Conservation (phyloP, 345 rosid species). For the Populus euphratica region DNA sequence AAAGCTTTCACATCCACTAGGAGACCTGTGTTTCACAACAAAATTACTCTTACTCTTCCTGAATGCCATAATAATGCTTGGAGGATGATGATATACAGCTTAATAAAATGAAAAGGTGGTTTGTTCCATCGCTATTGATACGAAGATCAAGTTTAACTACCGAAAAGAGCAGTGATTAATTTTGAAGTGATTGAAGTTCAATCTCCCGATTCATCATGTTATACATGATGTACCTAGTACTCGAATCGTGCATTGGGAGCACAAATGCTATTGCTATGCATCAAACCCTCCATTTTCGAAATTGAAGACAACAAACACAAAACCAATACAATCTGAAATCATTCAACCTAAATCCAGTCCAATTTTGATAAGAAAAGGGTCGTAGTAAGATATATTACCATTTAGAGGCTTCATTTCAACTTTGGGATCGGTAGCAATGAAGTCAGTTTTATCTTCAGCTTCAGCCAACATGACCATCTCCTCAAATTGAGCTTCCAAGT, state of each 20-base stretch:
- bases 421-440: neutral
- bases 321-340: no score
- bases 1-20: conserved; percentile 12
- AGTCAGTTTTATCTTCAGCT: conserved; percentile 2
- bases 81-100: neutral
- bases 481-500: conserved; percentile 12
- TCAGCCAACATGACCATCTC: conserved; percentile 11
- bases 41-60: neutral
- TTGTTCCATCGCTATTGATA: neutral
- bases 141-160: neutral
- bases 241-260: no score
- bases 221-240: no score
- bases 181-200: neutral
- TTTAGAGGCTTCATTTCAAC: neutral
- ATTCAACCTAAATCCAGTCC: neutral
- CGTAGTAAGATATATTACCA: neutral
- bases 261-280: no score
- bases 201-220: neutral
- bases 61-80: neutral
- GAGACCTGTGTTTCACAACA: conserved; percentile 5
- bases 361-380: neutral
- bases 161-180: no score
- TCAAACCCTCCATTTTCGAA: no score
- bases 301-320: no score
- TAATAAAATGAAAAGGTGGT: neutral